A percentile compares a stretch with the other conserved stretches of the same genome.
These are phyloP conservation scores for Aspergillus sp. DNA, from an alignment of 2,329 filamentous ascomycete species.

Conservation along the genomic window DNA sequence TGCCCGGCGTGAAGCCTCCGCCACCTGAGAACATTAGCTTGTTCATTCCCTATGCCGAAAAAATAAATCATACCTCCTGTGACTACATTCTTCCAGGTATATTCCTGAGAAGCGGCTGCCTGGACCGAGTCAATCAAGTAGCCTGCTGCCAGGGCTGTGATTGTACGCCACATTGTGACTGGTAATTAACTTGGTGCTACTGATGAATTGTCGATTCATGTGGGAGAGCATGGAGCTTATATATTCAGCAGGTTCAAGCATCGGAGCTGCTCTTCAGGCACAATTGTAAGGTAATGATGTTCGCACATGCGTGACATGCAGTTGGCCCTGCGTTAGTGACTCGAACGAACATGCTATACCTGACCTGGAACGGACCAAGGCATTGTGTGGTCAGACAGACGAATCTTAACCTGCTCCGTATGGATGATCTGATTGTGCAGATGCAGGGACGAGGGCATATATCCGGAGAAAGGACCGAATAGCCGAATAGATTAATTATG, in stretches of 20 bases:
- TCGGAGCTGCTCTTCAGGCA: too few species aligned
- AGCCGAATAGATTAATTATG: neutral
- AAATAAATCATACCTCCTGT: constrained; percentile 42
- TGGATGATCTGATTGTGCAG: neutral
- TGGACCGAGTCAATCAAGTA: constrained; percentile 11
- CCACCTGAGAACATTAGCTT: constrained; percentile 43
- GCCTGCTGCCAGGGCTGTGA: constrained; percentile 11
- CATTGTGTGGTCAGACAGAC: neutral
- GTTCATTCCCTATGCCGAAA: neutral
- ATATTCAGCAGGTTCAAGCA: neutral
- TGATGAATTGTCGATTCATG: too few species aligned
- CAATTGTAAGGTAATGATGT: too few species aligned
- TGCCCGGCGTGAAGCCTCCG: constrained; percentile 59
- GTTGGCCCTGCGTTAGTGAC: neutral
- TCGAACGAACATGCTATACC: neutral
- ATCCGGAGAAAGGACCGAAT: neutral
- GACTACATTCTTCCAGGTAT: constrained; percentile 53
- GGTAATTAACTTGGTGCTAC: neutral
- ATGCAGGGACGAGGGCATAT: neutral
- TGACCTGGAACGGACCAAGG: neutral
- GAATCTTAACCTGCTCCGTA: too few species aligned
- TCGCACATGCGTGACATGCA: neutral
- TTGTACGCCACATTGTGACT: neutral
- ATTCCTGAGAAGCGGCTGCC: constrained; percentile 25
- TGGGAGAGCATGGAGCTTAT: neutral